These are phyloP conservation scores for Saccharomycopsis amapae DNA, from an alignment of 805 yeast genomes.

Conservation along the genomic window DNA sequence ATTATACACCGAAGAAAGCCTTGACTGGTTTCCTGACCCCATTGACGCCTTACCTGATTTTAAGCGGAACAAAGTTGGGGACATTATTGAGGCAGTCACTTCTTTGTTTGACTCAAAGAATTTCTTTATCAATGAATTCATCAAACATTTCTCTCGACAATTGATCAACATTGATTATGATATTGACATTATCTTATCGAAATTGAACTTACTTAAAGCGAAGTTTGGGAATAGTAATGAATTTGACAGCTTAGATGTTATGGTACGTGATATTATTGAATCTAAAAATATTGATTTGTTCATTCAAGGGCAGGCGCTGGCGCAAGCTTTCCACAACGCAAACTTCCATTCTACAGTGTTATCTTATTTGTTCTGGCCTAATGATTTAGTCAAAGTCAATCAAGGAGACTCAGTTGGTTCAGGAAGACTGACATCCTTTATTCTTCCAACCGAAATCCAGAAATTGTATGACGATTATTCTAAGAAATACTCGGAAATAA, in stretches of 20 bases:
- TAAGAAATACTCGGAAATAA: slow-evolving; percentile 34
- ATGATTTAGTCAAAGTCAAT: slow-evolving; percentile 21
- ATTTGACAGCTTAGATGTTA: slow-evolving; percentile 68
- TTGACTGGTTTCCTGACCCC: slow-evolving; percentile 80
- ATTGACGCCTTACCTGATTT: slow-evolving; percentile 84
- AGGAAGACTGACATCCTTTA: too few relatives aligned
- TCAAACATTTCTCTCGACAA: slow-evolving; percentile 49
- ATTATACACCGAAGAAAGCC: slow-evolving; percentile 14
- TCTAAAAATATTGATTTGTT: slow-evolving; percentile 38
- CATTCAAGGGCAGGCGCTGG: not conserved
- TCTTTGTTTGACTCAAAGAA: slow-evolving; percentile 68
- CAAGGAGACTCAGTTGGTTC: slow-evolving; percentile 29
- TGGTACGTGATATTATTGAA: slow-evolving; percentile 65
- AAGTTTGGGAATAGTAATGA: slow-evolving; percentile 46
- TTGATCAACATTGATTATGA: slow-evolving; percentile 39
- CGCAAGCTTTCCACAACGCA: slow-evolving; percentile 22
- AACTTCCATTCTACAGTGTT: slow-evolving; percentile 52
- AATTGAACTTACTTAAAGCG: slow-evolving; percentile 47
- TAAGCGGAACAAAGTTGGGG: slow-evolving; percentile 51
- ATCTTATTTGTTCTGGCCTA: slow-evolving; percentile 80
- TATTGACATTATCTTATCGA: slow-evolving; percentile 33
- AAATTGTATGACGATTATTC: slow-evolving; percentile 39
- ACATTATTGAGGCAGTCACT: slow-evolving; percentile 62
- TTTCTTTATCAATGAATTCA: slow-evolving; percentile 58
- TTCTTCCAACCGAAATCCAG: slow-evolving; percentile 42